A percentile compares a stretch with the other conserved stretches of the same genome.
These are phyloP conservation scores for Boletus sp. DNA, from an alignment of 768 basidiomycete genomes.

Conservation along the genomic window DNA sequence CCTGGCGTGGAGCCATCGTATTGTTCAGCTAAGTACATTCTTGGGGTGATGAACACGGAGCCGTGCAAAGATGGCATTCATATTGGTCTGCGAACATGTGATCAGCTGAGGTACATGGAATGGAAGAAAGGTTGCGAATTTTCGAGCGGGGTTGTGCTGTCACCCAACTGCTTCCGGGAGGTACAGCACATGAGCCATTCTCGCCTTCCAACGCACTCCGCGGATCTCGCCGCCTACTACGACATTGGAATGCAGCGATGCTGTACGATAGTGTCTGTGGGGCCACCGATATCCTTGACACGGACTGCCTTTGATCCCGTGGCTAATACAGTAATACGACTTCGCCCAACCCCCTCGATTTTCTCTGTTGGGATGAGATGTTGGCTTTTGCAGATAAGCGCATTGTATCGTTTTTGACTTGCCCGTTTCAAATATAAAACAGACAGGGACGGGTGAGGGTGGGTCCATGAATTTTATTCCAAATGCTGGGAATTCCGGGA, in stretches of 20 bases:
- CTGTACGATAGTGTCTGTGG: constrained; percentile 10
- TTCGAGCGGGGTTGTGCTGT: constrained; percentile 3
- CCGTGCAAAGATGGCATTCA: neutral
- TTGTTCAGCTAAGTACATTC: constrained; percentile 9
- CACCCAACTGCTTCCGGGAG: neutral
- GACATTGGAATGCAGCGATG: constrained; percentile 8
- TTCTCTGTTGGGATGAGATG: neutral
- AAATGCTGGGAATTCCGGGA: constrained; percentile 3
- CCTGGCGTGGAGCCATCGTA: constrained; percentile 4
- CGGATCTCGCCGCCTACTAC: constrained; percentile 14
- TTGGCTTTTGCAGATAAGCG: constrained; percentile 4
- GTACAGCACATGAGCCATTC: constrained; percentile 8
- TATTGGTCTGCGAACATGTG: constrained; percentile 4
- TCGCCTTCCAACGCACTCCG: constrained; percentile 11
- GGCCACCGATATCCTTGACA: constrained; percentile 1
- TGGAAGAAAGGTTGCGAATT: constrained; percentile 12
- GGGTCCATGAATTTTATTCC: neutral
- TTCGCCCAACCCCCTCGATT: neutral
- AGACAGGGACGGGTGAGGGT: constrained; percentile 7
- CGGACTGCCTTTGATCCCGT: constrained; percentile 14
- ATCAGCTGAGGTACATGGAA: constrained; percentile 9
- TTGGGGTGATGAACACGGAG: constrained; percentile 6
- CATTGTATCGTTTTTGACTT: neutral
- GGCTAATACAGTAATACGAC: constrained; percentile 6
- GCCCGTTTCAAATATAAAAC: constrained; percentile 1